Evolutionary conservation across 768 basidiomycete species (phyloP).

Genomic region (Tylopilus cervinicoccineus): DNA sequence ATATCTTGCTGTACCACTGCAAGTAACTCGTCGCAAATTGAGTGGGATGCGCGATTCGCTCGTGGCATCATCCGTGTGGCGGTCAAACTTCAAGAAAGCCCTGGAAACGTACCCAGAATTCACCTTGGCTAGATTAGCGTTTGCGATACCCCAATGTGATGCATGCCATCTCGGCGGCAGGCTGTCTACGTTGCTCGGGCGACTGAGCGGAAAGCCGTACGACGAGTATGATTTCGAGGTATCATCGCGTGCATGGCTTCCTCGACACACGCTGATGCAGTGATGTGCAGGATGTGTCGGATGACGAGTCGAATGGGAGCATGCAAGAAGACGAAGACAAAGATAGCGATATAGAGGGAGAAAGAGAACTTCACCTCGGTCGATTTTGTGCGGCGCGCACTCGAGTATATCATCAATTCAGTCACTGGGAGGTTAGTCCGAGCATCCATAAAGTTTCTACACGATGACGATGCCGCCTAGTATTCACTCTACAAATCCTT

Average conservation of each 20-base stretch:
- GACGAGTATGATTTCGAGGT: conserved; percentile 67
- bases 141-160: conserved; percentile 65
- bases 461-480: conserved; percentile 35
- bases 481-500: conserved; percentile 61
- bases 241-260: conserved; percentile 3
- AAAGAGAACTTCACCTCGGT: conserved; percentile 59
- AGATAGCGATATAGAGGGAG: conserved; percentile 3
- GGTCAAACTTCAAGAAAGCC: conserved; percentile 57
- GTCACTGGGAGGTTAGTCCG: conserved; percentile 76
- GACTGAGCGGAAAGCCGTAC: conserved; percentile 67
- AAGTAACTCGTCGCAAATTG: conserved; percentile 64
- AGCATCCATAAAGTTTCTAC: not conserved
- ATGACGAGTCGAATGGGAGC: conserved; percentile 23
- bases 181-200: conserved; percentile 58
- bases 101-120: conserved; percentile 69
- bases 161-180: conserved; percentile 77
- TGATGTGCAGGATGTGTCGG: conserved; percentile 14
- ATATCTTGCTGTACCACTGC: conserved; percentile 72
- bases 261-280: conserved; percentile 1
- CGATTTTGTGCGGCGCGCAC: conserved; percentile 75
- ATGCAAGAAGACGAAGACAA: conserved; percentile 19
- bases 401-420: conserved; percentile 63
- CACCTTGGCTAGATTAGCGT: conserved; percentile 47
- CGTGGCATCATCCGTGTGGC: conserved; percentile 85
- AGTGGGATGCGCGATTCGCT: conserved; percentile 67